Evolutionary conservation across 2,329 filamentous ascomycete species (phyloP).

Genomic region (Botryotinia globosa): DNA sequence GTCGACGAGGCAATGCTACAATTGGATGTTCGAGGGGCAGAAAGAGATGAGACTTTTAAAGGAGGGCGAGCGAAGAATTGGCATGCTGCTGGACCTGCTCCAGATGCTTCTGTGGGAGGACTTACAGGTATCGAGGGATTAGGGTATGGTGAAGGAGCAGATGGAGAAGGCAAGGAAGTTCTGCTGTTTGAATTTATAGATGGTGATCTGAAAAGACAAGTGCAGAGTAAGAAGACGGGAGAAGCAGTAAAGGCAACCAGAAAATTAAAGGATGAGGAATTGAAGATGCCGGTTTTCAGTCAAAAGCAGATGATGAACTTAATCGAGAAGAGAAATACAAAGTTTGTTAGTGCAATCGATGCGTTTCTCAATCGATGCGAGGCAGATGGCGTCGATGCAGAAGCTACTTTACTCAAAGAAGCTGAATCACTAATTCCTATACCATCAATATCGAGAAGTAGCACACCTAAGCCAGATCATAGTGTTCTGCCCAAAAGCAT

Average conservation of each 20-base stretch:
- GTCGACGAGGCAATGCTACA: slow-evolving; percentile 82
- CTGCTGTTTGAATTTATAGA: slow-evolving; percentile 91
- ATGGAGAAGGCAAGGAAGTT: slow-evolving; percentile 58
- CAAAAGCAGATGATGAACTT: slow-evolving; percentile 87
- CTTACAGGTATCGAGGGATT: slow-evolving; percentile 50
- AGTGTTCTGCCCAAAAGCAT: slow-evolving; percentile 65
- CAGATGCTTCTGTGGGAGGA: slow-evolving; percentile 57
- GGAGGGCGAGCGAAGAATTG: slow-evolving; percentile 52
- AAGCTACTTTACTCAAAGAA: slow-evolving; percentile 59
- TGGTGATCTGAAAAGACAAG: slow-evolving; percentile 81
- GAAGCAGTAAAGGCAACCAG: slow-evolving; percentile 66
- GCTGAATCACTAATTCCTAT: slow-evolving; percentile 60
- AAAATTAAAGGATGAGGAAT: slow-evolving; percentile 69
- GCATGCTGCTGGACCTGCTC: slow-evolving; percentile 48
- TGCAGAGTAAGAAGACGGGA: slow-evolving; percentile 68
- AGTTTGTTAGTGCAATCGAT: slow-evolving; percentile 76
- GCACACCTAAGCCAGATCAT: slow-evolving; percentile 38
- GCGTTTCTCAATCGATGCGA: slow-evolving; percentile 72
- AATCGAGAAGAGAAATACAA: slow-evolving; percentile 85
- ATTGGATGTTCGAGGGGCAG: slow-evolving; percentile 70
- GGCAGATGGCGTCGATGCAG: slow-evolving; percentile 63
- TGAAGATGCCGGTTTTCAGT: slow-evolving; percentile 90
- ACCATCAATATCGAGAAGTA: slow-evolving; percentile 47
- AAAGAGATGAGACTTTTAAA: slow-evolving; percentile 63
- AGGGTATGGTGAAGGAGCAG: slow-evolving; percentile 34